Percentiles rank a stretch among this genome's conserved stretches.
phyloP scores from a whole-genome alignment of 148 eudicot species.

The Vaccinium vitisidaea region DNA sequence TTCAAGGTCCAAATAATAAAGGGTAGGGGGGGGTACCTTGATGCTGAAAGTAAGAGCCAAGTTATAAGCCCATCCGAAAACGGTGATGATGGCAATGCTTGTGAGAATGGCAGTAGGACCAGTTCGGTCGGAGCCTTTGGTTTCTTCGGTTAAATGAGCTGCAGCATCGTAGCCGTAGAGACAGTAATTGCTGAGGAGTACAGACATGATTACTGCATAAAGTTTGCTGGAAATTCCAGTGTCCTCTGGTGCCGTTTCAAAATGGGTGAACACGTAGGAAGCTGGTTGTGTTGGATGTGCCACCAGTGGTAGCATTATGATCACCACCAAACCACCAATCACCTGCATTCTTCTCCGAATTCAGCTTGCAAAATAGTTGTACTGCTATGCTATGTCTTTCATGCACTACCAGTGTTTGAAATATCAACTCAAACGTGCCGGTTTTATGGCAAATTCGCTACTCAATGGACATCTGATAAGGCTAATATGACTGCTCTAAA shows the following conservation, averaged over 20 bases:
- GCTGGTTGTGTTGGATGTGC: conserved; percentile 52
- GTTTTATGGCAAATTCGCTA: neutral
- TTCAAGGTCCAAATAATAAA: neutral
- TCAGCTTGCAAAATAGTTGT: neutral
- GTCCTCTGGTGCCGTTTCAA: conserved; percentile 39
- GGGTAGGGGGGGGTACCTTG: conserved; percentile 37
- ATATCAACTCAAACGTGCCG: neutral
- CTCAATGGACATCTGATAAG: neutral
- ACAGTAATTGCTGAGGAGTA: conserved; percentile 64
- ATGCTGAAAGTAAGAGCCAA: conserved; percentile 73
- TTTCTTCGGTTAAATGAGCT: conserved; percentile 73
- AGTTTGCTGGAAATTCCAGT: conserved; percentile 48
- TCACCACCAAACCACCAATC: conserved; percentile 53
- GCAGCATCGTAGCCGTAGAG: conserved; percentile 68
- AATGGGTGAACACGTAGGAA: conserved; percentile 56
- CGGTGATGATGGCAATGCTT: conserved; percentile 53
- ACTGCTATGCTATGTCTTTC: neutral
- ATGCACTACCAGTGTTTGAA: neutral
- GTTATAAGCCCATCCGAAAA: conserved; percentile 69
- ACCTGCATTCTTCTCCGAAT: conserved; percentile 29
- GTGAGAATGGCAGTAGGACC: conserved; percentile 68
- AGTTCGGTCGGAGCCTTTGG: conserved; percentile 61
- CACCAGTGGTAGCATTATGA: conserved; percentile 66
- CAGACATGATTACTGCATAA: conserved; percentile 53
- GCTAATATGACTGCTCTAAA: neutral